Percentiles rank a stretch among this genome's conserved stretches.
Conservation (phyloP, 257 asterid genomes). For the Sherardia arvensis region DNA sequence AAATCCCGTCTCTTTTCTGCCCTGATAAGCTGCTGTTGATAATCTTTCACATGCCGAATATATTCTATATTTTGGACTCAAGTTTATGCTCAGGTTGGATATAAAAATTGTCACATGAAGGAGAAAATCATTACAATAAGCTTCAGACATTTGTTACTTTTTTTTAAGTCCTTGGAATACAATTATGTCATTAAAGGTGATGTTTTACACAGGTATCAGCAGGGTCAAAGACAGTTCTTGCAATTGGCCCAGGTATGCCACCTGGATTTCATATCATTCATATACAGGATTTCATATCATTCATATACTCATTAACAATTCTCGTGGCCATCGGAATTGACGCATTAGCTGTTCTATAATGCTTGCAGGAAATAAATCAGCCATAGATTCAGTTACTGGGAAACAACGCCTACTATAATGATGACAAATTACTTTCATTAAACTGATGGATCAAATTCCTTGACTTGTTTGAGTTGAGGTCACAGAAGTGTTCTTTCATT, state of each 20-base stretch:
- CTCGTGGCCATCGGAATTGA: background rate
- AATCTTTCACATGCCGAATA: background rate
- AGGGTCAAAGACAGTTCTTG: conserved; percentile 93
- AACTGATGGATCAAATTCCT: background rate
- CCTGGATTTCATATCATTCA: background rate
- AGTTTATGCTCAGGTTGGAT: background rate
- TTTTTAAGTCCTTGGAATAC: background rate
- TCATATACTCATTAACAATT: too few species aligned
- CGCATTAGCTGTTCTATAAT: background rate
- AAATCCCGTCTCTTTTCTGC: background rate
- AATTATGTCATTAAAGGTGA: background rate
- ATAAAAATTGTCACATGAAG: background rate
- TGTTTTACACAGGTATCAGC: conserved; percentile 55
- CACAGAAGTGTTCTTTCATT: background rate
- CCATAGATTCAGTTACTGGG: conserved; percentile 83
- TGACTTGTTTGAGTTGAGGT: background rate
- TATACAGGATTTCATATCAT: background rate
- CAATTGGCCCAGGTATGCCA: conserved; percentile 86
- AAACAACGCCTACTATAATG: conserved; percentile 69
- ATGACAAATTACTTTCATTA: background rate
- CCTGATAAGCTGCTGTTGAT: background rate
- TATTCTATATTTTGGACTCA: background rate
- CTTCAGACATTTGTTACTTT: background rate
- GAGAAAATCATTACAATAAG: background rate
- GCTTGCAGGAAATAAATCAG: conserved; percentile 61